Evolutionary conservation across 306 rosid species (phyloP).

Genomic region (Adenanthera pavonina): DNA sequence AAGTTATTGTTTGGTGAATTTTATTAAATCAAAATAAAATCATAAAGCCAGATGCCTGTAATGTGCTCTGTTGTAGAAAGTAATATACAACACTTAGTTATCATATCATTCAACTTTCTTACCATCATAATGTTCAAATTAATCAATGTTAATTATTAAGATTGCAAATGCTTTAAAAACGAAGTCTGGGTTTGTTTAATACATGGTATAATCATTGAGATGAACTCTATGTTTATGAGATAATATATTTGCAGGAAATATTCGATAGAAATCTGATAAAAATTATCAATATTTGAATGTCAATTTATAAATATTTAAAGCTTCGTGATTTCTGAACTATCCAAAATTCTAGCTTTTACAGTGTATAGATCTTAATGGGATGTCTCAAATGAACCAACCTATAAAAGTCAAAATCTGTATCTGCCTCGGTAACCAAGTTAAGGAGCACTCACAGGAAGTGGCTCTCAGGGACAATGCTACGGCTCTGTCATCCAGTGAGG

Average conservation of each 20-base stretch:
- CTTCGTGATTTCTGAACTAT: not conserved
- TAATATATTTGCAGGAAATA: not conserved
- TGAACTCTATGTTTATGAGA: not conserved
- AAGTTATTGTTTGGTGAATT: not conserved
- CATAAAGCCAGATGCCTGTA: not conserved
- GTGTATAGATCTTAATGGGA: constrained; percentile 8
- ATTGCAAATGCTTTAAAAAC: not conserved
- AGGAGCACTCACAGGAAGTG: constrained; percentile 31
- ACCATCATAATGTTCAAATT: not conserved
- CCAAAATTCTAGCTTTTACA: constrained; percentile 3
- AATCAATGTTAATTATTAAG: not conserved
- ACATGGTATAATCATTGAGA: not conserved
- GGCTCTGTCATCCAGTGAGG: constrained; percentile 2
- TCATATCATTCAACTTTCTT: not conserved
- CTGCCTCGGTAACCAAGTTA: constrained; percentile 30
- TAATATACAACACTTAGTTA: not conserved
- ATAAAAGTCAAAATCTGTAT: constrained; percentile 36
- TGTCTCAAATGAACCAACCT: constrained; percentile 18
- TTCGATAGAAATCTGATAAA: not conserved
- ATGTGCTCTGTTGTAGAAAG: not conserved
- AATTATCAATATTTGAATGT: constrained; percentile 12
- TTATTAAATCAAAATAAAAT: not conserved
- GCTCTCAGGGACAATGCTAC: constrained; percentile 26
- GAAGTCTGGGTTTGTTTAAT: not conserved
- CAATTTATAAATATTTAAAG: not conserved